phyloP scores from a whole-genome alignment of 805 yeast species.

The Saccharomyces jurei region DNA sequence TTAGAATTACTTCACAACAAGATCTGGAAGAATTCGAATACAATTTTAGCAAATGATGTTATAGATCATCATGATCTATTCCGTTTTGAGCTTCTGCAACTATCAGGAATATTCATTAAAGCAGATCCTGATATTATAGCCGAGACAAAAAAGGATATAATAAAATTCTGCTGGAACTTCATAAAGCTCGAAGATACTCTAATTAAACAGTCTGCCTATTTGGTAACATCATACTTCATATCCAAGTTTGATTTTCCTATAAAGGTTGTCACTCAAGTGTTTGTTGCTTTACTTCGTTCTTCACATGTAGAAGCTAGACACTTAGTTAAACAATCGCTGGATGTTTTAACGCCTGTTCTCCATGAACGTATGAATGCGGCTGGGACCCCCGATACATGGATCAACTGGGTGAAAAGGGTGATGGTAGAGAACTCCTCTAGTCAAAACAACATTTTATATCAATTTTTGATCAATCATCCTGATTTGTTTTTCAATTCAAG shows the following conservation, averaged over 20 bases:
- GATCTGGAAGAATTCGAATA: constrained; percentile 66
- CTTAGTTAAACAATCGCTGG: constrained; percentile 80
- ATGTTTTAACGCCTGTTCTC: constrained; percentile 80
- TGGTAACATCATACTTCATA: constrained; percentile 78
- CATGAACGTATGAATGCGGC: constrained; percentile 51
- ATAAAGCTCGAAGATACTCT: constrained; percentile 82
- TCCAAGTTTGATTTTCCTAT: constrained; percentile 82
- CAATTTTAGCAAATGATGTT: constrained; percentile 37
- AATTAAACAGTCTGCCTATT: constrained; percentile 88
- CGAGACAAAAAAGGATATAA: constrained; percentile 69
- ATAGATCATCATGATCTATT: constrained; percentile 68
- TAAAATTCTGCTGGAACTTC: constrained; percentile 90
- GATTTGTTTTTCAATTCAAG: constrained; percentile 78
- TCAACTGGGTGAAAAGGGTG: constrained; percentile 90
- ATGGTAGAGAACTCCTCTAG: constrained; percentile 81
- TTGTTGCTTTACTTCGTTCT: constrained; percentile 79
- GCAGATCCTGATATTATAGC: constrained; percentile 53
- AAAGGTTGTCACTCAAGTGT: constrained; percentile 82
- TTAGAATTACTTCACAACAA: constrained; percentile 49
- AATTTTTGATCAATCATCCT: constrained; percentile 78
- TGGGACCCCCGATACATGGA: constrained; percentile 57
- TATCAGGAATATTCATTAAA: constrained; percentile 69
- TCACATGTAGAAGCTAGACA: constrained; percentile 78
- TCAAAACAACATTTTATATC: constrained; percentile 81
- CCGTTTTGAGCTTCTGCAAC: constrained; percentile 69